Evolutionary conservation across 2,329 filamentous ascomycete species (phyloP).

Genomic region (Scortechinia acanthostroma): DNA sequence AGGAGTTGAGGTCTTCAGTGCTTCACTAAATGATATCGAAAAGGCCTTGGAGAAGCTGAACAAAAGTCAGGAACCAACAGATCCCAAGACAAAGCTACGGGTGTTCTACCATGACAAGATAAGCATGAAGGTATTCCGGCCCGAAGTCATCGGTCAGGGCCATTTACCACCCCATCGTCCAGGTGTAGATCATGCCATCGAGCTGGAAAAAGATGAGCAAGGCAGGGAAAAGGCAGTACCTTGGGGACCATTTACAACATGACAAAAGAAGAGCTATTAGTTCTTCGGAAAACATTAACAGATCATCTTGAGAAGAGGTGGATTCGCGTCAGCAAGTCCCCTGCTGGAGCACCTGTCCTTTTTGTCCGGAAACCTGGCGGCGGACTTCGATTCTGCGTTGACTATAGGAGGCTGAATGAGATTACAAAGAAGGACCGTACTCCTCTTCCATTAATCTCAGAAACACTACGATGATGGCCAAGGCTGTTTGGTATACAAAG

Average conservation of each 20-base stretch:
- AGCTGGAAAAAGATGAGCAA: slow-evolving; percentile 4
- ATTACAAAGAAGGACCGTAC: background rate
- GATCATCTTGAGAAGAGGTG: slow-evolving; percentile 7
- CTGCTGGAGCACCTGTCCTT: background rate
- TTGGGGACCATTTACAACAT: slow-evolving; percentile 7
- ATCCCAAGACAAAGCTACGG: background rate
- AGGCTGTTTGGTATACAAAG: no score
- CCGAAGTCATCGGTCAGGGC: background rate
- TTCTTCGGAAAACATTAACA: slow-evolving; percentile 6
- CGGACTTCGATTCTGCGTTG: background rate
- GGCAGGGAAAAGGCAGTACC: background rate
- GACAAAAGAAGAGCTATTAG: slow-evolving; percentile 5
- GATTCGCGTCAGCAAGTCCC: slow-evolving; percentile 7
- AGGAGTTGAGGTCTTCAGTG: no score
- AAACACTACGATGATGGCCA: no score
- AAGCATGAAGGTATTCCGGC: background rate
- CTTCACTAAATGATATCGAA: background rate
- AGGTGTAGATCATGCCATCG: slow-evolving; percentile 4
- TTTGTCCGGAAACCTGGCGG: background rate
- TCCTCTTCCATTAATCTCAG: background rate
- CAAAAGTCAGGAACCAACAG: background rate
- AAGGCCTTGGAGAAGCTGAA: no score
- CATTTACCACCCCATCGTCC: no score
- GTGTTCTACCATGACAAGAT: background rate
- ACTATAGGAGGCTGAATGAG: background rate